Evolutionary conservation across 768 basidiomycete genomes (phyloP), one percentile per base, ranked within the genome.

Genomic region (Suillus spraguei): DNA sequence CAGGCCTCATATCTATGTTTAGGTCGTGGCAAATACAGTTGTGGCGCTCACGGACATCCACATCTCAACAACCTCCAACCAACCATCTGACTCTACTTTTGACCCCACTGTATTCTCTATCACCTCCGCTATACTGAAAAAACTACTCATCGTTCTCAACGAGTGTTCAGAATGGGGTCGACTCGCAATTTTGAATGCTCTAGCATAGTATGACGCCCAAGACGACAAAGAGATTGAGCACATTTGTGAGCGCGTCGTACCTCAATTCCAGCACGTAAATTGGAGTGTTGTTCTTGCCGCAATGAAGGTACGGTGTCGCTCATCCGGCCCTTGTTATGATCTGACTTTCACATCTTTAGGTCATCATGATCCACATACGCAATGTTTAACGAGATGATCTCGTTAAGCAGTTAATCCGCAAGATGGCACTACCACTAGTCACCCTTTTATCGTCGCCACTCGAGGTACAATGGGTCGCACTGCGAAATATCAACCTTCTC

Each of bases 91-190:
- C 13, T 80, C 85, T 2, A 75, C 85, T 4, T 80, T 85, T 2
- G 86, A 90, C 54, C 81, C 87, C 4, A 89, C 87, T 20, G 75
- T 89, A 60, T 98, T 99, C 79, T 78, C 76, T 63, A 94, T 99
- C 74, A 95, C 95, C n/a, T 77, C 89, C 7, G 75, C 87, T 0
- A 85, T 96, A 64, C 83, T 99, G 58, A 90, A 84, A 77, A 97
- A 96, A 74, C 85, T 99, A 17, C 81, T 99, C 61, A 92, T 99
- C 60, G 97, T 97, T 2, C 82, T 99, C 22, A 97, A 97, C 73
- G 97, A 99, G 77, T 98, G 97, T 73, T 97, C 96, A 0, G 97
- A 99, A 78, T 99, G 97, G 97, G 97, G 97, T 38, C 87, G 97
- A 62, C 95, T 99, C 17, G 95, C 96, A 1, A 88, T 99, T 42